Percentiles rank a stretch among this genome's conserved stretches.
These are phyloP conservation scores for Guyanaporus albipodus DNA, from an alignment of 768 basidiomycete genomes.

Conservation along the genomic window DNA sequence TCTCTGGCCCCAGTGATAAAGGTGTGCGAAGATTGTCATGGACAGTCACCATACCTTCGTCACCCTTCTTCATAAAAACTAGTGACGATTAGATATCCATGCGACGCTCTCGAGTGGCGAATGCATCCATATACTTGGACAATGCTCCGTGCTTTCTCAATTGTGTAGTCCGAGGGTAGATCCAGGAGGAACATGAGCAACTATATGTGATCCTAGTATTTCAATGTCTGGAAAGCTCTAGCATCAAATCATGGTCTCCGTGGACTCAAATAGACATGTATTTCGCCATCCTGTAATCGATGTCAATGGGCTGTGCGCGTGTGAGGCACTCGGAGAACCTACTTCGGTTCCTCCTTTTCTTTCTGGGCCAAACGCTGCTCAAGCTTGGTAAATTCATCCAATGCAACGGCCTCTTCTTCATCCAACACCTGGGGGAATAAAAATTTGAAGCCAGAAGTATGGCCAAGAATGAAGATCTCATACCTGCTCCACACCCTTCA, in stretches of 20 bases:
- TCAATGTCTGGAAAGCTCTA: background rate
- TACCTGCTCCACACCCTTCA: slow-evolving; percentile 87
- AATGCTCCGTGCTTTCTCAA: background rate
- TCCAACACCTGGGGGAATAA: slow-evolving; percentile 66
- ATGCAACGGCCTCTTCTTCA: slow-evolving; percentile 81
- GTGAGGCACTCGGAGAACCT: slow-evolving; percentile 28
- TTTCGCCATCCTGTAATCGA: slow-evolving; percentile 59
- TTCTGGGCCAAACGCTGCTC: slow-evolving; percentile 60
- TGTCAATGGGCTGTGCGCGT: slow-evolving; percentile 2
- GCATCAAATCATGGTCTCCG: background rate
- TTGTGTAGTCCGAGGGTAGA: background rate
- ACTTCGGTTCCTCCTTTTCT: slow-evolving; percentile 43
- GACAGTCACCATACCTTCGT: too few relatives aligned
- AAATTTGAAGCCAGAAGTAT: slow-evolving; percentile 5
- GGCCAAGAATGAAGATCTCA: slow-evolving; percentile 1
- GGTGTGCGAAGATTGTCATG: too few relatives aligned
- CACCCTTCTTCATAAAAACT: too few relatives aligned
- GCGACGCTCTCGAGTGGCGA: background rate
- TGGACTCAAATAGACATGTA: slow-evolving; percentile 69
- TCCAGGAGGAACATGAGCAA: background rate
- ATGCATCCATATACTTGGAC: background rate
- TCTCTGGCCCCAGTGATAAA: too few relatives aligned
- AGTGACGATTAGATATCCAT: background rate
- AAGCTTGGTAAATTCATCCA: slow-evolving; percentile 86
- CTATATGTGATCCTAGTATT: background rate